These are phyloP conservation scores for Phoma sp. DNA, from an alignment of 2,329 filamentous ascomycete genomes.

Conservation along the genomic window DNA sequence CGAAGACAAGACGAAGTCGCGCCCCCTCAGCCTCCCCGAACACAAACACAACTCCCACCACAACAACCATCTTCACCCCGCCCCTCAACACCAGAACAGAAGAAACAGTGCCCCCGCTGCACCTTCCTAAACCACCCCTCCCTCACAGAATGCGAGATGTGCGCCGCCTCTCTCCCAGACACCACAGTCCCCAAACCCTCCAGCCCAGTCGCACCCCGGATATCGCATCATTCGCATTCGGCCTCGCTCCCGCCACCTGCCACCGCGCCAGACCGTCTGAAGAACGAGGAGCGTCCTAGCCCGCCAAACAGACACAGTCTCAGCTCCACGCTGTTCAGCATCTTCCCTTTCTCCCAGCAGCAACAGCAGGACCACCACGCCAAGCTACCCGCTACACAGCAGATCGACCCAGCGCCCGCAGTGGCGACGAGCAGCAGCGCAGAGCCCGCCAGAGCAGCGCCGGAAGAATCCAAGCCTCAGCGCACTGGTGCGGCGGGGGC, in stretches of 20 bases:
- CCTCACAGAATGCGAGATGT: slow-evolving; percentile 43
- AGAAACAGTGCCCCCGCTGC: slow-evolving; percentile 44
- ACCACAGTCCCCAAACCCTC: slow-evolving; percentile 30
- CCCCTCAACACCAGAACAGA: slow-evolving; percentile 34
- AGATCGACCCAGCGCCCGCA: not conserved
- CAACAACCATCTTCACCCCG: slow-evolving; percentile 10
- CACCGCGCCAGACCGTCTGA: slow-evolving; percentile 4
- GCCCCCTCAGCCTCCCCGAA: slow-evolving; percentile 26
- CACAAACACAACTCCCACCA: slow-evolving; percentile 15
- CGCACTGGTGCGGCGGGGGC: too few relatives aligned
- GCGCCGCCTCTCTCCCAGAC: slow-evolving; percentile 36
- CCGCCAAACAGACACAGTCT: slow-evolving; percentile 41
- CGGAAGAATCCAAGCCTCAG: too few relatives aligned
- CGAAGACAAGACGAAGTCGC: slow-evolving; percentile 19
- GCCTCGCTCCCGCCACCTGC: slow-evolving; percentile 33
- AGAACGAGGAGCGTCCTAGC: slow-evolving; percentile 21
- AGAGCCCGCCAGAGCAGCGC: not conserved
- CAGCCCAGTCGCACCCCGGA: slow-evolving; percentile 25
- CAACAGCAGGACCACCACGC: slow-evolving; percentile 40
- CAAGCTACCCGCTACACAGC: slow-evolving; percentile 35
- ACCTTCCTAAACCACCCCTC: slow-evolving; percentile 45
- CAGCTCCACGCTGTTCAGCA: slow-evolving; percentile 43
- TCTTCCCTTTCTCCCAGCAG: slow-evolving; percentile 45
- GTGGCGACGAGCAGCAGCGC: too few relatives aligned
- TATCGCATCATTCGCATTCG: slow-evolving; percentile 35